These are phyloP conservation scores for Pichia sp. DNA, from an alignment of 1,139 yeast species.

Conservation along the genomic window DNA sequence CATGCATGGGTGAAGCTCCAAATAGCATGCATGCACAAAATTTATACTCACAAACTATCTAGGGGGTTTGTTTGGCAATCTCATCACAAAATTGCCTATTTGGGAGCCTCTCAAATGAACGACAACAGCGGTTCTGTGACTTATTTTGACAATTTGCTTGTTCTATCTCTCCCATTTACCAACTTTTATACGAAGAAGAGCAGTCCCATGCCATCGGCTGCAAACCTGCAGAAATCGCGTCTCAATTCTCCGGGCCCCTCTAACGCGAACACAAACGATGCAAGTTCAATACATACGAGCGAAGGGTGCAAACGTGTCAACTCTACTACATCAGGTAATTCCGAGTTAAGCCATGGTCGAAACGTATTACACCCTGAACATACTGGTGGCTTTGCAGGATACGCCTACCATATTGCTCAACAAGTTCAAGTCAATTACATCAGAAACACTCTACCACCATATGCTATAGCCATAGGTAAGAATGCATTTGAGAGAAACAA, in stretches of 20 bases:
- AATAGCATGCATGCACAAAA: conserved; percentile 47
- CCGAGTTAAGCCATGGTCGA: conserved; percentile 2
- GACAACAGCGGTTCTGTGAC: conserved; percentile 47
- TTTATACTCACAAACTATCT: conserved; percentile 55
- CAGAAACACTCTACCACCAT: conserved; percentile 63
- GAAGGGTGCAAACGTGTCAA: conserved; percentile 1
- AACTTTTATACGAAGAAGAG: conserved; percentile 40
- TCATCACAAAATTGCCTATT: conserved; percentile 56
- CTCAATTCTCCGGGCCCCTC: neutral
- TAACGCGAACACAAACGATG: neutral
- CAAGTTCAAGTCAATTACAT: conserved; percentile 58
- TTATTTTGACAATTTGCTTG: conserved; percentile 48
- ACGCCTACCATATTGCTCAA: conserved; percentile 73
- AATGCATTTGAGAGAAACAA: conserved; percentile 65
- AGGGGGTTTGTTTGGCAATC: conserved; percentile 69
- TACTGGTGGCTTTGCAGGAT: conserved; percentile 44
- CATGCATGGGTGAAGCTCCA: conserved; percentile 61
- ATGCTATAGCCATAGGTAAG: conserved; percentile 70
- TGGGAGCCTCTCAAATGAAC: conserved; percentile 46
- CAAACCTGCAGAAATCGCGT: neutral
- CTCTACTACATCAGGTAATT: conserved; percentile 4
- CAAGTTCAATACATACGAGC: neutral
- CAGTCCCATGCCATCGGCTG: neutral
- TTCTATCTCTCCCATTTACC: conserved; percentile 61
- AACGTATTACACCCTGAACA: conserved; percentile 1